Conservation (phyloP, 345 rosid genomes). For the Streptanthus diversifolius region DNA sequence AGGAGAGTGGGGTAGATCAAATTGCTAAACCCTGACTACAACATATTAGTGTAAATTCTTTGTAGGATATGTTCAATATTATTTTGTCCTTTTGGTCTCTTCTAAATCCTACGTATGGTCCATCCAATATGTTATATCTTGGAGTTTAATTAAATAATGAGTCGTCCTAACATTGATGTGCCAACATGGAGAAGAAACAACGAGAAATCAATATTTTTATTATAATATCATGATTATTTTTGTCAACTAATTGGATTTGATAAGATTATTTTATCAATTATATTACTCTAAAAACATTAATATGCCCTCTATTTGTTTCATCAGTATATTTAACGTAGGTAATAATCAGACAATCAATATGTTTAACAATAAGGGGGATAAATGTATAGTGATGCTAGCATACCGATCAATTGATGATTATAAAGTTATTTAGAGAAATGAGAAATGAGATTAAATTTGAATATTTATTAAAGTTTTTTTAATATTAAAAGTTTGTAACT, state of each 20-base stretch:
- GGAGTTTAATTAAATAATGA: slow-evolving; percentile 36
- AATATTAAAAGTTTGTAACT: background rate
- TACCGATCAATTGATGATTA: background rate
- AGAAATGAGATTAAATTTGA: background rate
- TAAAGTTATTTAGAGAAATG: background rate
- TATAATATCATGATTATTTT: background rate
- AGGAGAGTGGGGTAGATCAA: slow-evolving; percentile 35
- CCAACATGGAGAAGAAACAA: slow-evolving; percentile 19
- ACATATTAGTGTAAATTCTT: slow-evolving; percentile 37
- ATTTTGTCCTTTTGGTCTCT: slow-evolving; percentile 35
- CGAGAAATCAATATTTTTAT: background rate
- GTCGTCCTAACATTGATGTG: slow-evolving; percentile 28
- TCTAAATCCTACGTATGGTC: slow-evolving; percentile 31
- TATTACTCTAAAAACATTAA: no score
- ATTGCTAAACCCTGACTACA: slow-evolving; percentile 38
- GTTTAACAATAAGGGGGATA: background rate
- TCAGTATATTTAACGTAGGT: background rate
- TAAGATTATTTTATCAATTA: background rate
- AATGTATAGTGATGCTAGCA: background rate
- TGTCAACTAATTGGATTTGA: background rate
- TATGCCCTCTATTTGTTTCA: background rate
- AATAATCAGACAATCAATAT: background rate
- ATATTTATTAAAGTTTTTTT: background rate
- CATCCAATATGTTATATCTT: slow-evolving; percentile 31
- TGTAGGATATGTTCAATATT: slow-evolving; percentile 25